Conservation (phyloP, 257 asterid species). For the Solanum lycopersicoides region DNA sequence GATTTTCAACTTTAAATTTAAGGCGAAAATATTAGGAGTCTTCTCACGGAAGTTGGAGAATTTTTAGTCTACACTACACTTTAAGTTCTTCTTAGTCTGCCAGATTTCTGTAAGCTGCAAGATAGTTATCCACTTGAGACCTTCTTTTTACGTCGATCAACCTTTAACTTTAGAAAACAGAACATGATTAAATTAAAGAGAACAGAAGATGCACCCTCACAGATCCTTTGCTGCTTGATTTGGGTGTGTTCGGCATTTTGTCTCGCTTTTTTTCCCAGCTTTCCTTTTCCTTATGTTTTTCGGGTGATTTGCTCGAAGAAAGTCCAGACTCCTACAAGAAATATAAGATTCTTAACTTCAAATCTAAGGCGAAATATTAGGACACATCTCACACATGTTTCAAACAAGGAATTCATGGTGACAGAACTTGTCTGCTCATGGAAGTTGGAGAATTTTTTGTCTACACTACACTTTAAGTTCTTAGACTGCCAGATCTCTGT, state of each 20-base stretch:
- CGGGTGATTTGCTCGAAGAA: background rate
- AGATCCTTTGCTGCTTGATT: conserved; percentile 9
- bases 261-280: conserved; percentile 3
- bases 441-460: background rate
- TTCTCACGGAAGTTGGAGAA: background rate
- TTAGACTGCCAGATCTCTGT: background rate
- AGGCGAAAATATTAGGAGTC: background rate
- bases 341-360: background rate
- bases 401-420: background rate
- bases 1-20: background rate
- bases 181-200: background rate
- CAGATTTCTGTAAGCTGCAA: background rate
- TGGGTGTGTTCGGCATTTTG: conserved; percentile 2
- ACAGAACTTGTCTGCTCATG: background rate
- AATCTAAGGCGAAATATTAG: background rate
- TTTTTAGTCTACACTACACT: background rate
- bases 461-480: background rate
- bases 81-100: background rate
- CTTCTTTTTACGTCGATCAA: background rate
- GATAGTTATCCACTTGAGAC: background rate
- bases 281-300: background rate
- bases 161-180: background rate
- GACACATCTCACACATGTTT: background rate
- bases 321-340: background rate
- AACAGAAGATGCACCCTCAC: conserved; percentile 1